A percentile compares a stretch with the other conserved stretches of the same genome.
phyloP scores from a whole-genome alignment of 2,329 filamentous ascomycete species.

The Sordariomycetes sp. region DNA sequence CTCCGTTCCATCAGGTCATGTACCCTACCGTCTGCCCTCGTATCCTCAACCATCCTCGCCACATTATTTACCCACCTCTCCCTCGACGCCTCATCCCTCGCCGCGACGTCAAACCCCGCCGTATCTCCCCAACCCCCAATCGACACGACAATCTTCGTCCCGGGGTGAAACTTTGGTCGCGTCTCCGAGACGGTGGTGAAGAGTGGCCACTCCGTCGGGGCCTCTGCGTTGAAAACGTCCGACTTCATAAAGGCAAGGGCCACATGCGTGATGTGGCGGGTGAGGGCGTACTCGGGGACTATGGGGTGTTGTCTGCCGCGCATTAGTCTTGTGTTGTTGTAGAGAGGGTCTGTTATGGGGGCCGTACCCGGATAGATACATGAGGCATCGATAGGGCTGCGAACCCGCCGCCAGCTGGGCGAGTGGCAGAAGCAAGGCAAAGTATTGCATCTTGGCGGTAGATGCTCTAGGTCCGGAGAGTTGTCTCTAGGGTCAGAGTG shows the following conservation, averaged over 20 bases:
- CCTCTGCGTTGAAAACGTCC: conserved; percentile 31
- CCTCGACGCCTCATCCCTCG: conserved; percentile 34
- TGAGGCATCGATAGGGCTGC: conserved; percentile 16
- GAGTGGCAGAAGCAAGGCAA: background rate
- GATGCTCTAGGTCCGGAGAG: no score
- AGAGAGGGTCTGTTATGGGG: background rate
- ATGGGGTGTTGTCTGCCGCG: conserved; percentile 31
- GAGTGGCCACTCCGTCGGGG: conserved; percentile 29
- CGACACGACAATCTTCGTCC: conserved; percentile 54
- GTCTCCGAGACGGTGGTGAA: conserved; percentile 31
- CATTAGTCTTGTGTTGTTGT: no score
- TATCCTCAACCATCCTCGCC: conserved; percentile 43
- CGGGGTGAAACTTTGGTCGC: conserved; percentile 25
- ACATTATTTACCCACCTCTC: conserved; percentile 51
- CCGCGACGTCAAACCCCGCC: conserved; percentile 44
- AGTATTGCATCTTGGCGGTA: background rate
- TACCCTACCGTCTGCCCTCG: conserved; percentile 48
- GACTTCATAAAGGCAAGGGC: conserved; percentile 44
- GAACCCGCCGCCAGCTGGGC: background rate
- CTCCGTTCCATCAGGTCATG: conserved; percentile 14
- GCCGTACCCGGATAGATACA: conserved; percentile 36
- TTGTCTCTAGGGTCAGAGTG: no score
- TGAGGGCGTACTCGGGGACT: conserved; percentile 21
- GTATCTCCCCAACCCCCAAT: conserved; percentile 67
- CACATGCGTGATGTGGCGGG: conserved; percentile 38